Evolutionary conservation across 768 basidiomycete genomes (phyloP).

Genomic region (Xerocomus brunneocitrinus): DNA sequence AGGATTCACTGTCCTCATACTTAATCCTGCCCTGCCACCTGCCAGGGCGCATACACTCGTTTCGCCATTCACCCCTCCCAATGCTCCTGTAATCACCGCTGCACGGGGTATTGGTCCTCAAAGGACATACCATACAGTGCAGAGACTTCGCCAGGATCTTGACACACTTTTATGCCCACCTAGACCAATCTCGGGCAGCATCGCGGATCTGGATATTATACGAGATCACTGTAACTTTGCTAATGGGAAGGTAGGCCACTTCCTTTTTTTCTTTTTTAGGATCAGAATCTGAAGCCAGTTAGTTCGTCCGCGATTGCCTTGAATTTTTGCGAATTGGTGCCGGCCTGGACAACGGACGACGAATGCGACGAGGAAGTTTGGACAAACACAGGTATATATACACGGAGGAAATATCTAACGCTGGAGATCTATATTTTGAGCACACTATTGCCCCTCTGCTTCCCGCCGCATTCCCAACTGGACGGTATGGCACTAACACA

Average conservation of each 20-base stretch:
- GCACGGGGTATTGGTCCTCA: constrained; percentile 68
- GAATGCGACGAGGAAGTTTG: constrained; percentile 59
- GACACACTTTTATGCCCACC: constrained; percentile 38
- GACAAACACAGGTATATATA: constrained; percentile 82
- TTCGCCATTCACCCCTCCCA: constrained; percentile 44
- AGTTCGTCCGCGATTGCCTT: constrained; percentile 95
- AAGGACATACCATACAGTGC: constrained; percentile 51
- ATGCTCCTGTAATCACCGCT: constrained; percentile 29
- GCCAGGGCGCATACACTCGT: constrained; percentile 22
- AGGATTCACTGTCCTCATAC: background rate
- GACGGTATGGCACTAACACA: constrained; percentile 44
- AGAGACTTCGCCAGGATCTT: constrained; percentile 56
- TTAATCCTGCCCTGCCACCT: background rate
- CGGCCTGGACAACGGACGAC: constrained; percentile 72
- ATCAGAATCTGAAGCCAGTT: background rate
- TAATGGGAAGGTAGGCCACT: constrained; percentile 52
- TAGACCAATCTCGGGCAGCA: constrained; percentile 72
- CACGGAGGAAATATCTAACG: constrained; percentile 41
- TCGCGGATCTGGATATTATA: constrained; percentile 85
- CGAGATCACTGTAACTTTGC: constrained; percentile 82
- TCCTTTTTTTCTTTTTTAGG: background rate
- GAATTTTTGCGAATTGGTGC: constrained; percentile 85
- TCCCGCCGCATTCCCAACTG: constrained; percentile 20
- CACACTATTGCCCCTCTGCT: constrained; percentile 11
- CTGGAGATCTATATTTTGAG: constrained; percentile 6